Base-by-base conservation (phyloP, 176 grass and related monocot species). In the Miscanthus lutarioriparius region DNA sequence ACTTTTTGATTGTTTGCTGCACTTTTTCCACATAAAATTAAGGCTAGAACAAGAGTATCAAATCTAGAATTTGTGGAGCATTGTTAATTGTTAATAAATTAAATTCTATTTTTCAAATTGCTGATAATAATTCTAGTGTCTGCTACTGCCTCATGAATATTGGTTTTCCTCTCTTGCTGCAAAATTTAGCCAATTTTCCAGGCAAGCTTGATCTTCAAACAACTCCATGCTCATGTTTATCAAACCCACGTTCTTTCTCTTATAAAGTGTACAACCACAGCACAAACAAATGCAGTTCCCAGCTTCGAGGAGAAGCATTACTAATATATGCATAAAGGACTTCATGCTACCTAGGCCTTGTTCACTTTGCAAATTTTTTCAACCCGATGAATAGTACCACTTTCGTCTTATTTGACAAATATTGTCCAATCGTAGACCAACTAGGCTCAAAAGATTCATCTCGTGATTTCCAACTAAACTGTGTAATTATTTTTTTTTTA, bases 321-420 rank as follows among this genome's bases (percentile, higher is more conserved):
- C 51, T 67, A 54, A 71, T 19, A 70, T 66, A 35, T 6, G n/a
- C 47, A 12, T 83, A 70, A 86, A 79, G 28, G 25, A 80, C 6
- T 80, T 62, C 2, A 19, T 40, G 48, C 4, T 75, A 53, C 30
- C n/a, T n/a, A n/a, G 28, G 28, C 28, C 28, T 30, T 30, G 28
- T 30, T 30, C 2, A 30, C 1, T 1, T 30, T 30, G 28, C 2
- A 30, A 30, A 30, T 30, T 30, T 30, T 30, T 30, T 1, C 28
- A 30, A 30, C 28, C 28, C n/a, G n/a, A n/a, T 30, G 28, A 2
- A 30, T 2, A 30, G 28, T 30, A 30, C 1, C 28, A 30, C 28
- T 30, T 30, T 30, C 28, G 28, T 30, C 2, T 30, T 30, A 30
- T 30, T 30, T 30, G 28, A 30, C 28, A 30, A 30, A 30, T 2